Percentiles rank a stretch among this genome's conserved stretches.
phyloP scores from a whole-genome alignment of 768 basidiomycete species.

The Clitopilus passeckerianus region DNA sequence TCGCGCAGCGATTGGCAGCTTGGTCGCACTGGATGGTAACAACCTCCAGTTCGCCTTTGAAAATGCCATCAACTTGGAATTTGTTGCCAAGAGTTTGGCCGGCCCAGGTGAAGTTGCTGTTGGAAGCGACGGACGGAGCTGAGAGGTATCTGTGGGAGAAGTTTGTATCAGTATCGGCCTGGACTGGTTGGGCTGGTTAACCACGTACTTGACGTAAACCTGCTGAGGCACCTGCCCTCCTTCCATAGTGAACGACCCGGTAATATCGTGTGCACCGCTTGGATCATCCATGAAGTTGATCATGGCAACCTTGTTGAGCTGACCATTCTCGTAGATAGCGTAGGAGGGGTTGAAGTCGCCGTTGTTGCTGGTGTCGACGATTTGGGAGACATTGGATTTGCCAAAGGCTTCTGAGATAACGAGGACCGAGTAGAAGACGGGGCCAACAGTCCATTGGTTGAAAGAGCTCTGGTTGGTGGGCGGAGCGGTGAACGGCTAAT shows the following conservation, averaged over 20 bases:
- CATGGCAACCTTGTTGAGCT: slow-evolving; percentile 55
- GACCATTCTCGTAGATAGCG: slow-evolving; percentile 70
- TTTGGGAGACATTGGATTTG: slow-evolving; percentile 54
- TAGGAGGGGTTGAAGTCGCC: slow-evolving; percentile 62
- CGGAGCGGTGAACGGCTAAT: slow-evolving; percentile 51
- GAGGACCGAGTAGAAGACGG: slow-evolving; percentile 70
- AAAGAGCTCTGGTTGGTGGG: slow-evolving; percentile 50
- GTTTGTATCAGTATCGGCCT: neutral
- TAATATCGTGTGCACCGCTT: slow-evolving; percentile 48
- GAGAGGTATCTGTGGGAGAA: slow-evolving; percentile 21
- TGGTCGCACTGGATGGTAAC: slow-evolving; percentile 58
- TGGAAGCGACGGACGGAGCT: slow-evolving; percentile 45
- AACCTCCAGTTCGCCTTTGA: slow-evolving; percentile 49
- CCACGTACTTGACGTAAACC: slow-evolving; percentile 42
- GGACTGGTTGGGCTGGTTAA: neutral
- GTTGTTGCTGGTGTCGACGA: slow-evolving; percentile 53
- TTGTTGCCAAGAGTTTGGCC: slow-evolving; percentile 62
- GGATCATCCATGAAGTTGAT: slow-evolving; percentile 71
- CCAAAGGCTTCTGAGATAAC: slow-evolving; percentile 69
- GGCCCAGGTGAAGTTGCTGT: slow-evolving; percentile 71
- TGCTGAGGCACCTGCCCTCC: slow-evolving; percentile 39
- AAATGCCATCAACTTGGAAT: slow-evolving; percentile 65
- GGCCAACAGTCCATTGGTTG: slow-evolving; percentile 70
- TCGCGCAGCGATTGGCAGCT: slow-evolving; percentile 43
- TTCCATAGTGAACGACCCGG: slow-evolving; percentile 41